Evolutionary conservation across 1,284 basidiomycete species (phyloP).

Genomic region (Moesziomyces aphidis): DNA sequence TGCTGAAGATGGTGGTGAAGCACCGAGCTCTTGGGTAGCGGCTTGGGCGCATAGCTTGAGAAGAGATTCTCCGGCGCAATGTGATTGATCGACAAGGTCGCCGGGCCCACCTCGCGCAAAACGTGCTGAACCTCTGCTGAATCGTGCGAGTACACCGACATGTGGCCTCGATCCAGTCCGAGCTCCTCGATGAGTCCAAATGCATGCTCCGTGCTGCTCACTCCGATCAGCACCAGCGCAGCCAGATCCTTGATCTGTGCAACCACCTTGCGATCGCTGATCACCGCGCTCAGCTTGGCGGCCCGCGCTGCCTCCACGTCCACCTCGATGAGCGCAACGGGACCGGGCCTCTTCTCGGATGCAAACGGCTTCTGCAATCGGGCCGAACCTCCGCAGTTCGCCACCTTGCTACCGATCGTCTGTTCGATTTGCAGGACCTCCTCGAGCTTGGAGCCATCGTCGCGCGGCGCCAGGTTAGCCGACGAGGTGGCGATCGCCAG

Average conservation of each 20-base stretch:
- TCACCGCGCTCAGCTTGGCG: conserved; percentile 9
- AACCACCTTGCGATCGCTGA: conserved; percentile 11
- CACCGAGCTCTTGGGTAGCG: conserved; percentile 1
- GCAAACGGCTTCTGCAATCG: conserved; percentile 18
- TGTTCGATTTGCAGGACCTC: conserved; percentile 8
- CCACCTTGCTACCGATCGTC: conserved; percentile 4
- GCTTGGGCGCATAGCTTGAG: conserved; percentile 19
- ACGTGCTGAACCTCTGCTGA: conserved; percentile 21
- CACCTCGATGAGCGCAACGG: conserved; percentile 10
- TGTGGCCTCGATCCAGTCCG: conserved; percentile 12
- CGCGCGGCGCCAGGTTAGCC: conserved; percentile 9
- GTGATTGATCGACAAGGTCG: conserved; percentile 19
- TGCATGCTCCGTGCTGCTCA: conserved; percentile 28
- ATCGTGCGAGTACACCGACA: conserved; percentile 18
- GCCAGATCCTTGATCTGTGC: conserved; percentile 12
- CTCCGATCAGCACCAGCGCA: conserved; percentile 12
- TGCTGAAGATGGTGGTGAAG: conserved; percentile 3
- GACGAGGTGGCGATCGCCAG: conserved; percentile 15
- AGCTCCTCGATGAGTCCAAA: conserved; percentile 10
- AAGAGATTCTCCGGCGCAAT: conserved; percentile 26
- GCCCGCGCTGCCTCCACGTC: conserved; percentile 11
- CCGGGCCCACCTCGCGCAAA: conserved; percentile 11
- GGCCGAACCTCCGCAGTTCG: conserved; percentile 1
- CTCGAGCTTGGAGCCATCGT: conserved; percentile 14
- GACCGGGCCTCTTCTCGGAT: conserved; percentile 14